Percentiles rank a stretch among this genome's conserved stretches.
Conservation (phyloP, 306 rosid species). For the Acmispon strigosus region DNA sequence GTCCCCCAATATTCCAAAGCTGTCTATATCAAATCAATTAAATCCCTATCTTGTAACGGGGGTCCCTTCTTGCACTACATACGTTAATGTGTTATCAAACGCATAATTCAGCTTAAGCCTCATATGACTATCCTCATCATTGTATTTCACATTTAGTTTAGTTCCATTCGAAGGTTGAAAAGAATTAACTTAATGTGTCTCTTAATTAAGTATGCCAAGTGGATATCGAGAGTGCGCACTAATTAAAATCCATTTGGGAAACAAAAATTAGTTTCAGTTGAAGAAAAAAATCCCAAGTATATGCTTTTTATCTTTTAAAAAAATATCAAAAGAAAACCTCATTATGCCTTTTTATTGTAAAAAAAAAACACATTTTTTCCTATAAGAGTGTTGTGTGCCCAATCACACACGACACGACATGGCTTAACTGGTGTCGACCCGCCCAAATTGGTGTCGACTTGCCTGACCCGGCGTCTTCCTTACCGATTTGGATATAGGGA, state of each 20-base stretch:
- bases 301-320: too few relatives aligned
- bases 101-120: neutral
- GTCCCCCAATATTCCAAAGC: slow-evolving; percentile 82
- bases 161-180: neutral
- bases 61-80: slow-evolving; percentile 37
- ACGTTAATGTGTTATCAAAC: neutral
- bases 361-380: too few relatives aligned
- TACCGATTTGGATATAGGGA: too few relatives aligned
- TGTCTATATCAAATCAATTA: slow-evolving; percentile 56
- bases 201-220: neutral
- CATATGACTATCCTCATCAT: neutral
- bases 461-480: too few relatives aligned
- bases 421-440: too few relatives aligned
- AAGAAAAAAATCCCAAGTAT: neutral
- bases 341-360: too few relatives aligned
- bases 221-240: neutral
- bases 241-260: neutral
- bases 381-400: too few relatives aligned
- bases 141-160: neutral
- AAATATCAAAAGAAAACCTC: too few relatives aligned
- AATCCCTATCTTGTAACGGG: slow-evolving; percentile 36
- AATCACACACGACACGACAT: too few relatives aligned
- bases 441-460: too few relatives aligned
- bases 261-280: neutral
- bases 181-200: neutral